Conservation (phyloP, 768 basidiomycete species). For the Mycena amicta region DNA sequence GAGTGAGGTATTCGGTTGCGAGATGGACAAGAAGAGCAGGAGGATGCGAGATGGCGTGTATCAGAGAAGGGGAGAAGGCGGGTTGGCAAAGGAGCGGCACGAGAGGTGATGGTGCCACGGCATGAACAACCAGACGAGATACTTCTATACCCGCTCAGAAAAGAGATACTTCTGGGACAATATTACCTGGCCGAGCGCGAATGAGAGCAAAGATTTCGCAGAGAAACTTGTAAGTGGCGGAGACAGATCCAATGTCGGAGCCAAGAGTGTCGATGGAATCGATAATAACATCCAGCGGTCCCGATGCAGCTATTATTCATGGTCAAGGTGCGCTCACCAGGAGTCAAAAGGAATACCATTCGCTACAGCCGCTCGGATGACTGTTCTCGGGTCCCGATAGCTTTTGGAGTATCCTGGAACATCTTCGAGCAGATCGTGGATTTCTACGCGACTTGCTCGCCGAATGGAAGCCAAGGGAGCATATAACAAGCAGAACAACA, state of each 20-base stretch:
- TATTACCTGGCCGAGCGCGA: slow-evolving; percentile 52
- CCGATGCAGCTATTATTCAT: slow-evolving; percentile 39
- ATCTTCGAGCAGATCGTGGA: slow-evolving; percentile 52
- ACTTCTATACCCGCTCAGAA: slow-evolving; percentile 36
- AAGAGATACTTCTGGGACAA: slow-evolving; percentile 2
- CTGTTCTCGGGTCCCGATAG: slow-evolving; percentile 33
- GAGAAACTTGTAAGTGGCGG: slow-evolving; percentile 57
- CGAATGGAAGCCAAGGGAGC: slow-evolving; percentile 45
- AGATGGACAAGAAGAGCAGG: slow-evolving; percentile 69
- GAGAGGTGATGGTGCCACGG: slow-evolving; percentile 49
- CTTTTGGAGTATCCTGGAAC: slow-evolving; percentile 56
- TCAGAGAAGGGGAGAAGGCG: slow-evolving; percentile 63
- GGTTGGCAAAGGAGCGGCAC: slow-evolving; percentile 61
- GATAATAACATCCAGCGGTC: slow-evolving; percentile 63
- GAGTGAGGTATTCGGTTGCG: slow-evolving; percentile 67
- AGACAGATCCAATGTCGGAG: slow-evolving; percentile 56
- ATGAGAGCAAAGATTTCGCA: slow-evolving; percentile 48
- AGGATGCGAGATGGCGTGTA: slow-evolving; percentile 70
- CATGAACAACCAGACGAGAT: slow-evolving; percentile 65
- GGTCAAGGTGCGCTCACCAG: slow-evolving; percentile 8
- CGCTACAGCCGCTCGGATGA: slow-evolving; percentile 45
- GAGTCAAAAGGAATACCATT: slow-evolving; percentile 34
- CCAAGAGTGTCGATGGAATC: slow-evolving; percentile 74
- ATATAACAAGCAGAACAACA: slow-evolving; percentile 64
- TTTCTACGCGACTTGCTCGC: slow-evolving; percentile 27